Conservation (phyloP, 208 protist genomes). For the Novymonas esmeraldas region DNA sequence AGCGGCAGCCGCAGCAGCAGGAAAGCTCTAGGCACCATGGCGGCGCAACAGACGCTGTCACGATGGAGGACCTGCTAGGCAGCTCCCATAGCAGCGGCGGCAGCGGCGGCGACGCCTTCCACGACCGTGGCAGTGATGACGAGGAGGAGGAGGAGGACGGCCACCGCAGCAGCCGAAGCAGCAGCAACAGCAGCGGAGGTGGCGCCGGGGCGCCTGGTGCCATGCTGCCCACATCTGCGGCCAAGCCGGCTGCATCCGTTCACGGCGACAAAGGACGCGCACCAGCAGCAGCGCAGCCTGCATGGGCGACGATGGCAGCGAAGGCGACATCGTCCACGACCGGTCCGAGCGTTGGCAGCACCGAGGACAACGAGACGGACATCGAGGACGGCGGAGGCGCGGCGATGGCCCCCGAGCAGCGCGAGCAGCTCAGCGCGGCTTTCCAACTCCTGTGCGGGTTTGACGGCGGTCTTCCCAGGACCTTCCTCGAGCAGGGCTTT, state of each 20-base stretch:
- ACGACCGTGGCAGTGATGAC: not conserved
- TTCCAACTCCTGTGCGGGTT: constrained; percentile 52
- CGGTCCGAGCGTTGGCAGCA: too few relatives aligned
- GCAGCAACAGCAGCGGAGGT: too few relatives aligned
- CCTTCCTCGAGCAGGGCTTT: constrained; percentile 75
- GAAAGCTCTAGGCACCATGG: not conserved
- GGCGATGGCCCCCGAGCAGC: constrained; percentile 27
- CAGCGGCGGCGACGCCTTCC: too few relatives aligned
- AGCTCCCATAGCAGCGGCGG: constrained; percentile 29
- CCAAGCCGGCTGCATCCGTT: not conserved
- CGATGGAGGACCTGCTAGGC: constrained; percentile 58
- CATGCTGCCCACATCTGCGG: too few relatives aligned
- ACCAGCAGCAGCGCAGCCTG: too few relatives aligned
- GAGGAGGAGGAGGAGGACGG: constrained; percentile 1
- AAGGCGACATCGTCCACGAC: not conserved
- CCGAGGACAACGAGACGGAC: constrained; percentile 13
- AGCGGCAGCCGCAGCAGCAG: too few relatives aligned
- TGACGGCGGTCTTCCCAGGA: constrained; percentile 19
- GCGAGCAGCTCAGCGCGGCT: constrained; percentile 34
- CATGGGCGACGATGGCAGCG: not conserved
- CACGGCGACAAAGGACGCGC: too few relatives aligned
- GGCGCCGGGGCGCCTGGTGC: too few relatives aligned
- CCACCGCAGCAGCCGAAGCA: not conserved
- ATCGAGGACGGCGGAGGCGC: constrained; percentile 9
- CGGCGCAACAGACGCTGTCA: constrained; percentile 12